These are phyloP conservation scores for Golubevia sp. DNA, from an alignment of 1,284 basidiomycete species.

Conservation along the genomic window DNA sequence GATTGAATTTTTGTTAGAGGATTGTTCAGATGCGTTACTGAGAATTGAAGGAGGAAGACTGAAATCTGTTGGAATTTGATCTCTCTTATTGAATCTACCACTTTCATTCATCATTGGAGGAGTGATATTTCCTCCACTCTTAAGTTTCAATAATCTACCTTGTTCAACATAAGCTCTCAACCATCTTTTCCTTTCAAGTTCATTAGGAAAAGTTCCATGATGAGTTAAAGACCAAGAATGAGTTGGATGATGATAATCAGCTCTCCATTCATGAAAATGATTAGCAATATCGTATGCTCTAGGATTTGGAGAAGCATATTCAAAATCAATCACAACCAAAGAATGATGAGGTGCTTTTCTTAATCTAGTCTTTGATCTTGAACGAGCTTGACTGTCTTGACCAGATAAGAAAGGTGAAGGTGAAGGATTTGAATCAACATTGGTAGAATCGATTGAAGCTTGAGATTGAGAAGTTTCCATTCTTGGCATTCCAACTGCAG, in stretches of 20 bases:
- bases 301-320: constrained; percentile 40
- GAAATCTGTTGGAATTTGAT: neutral
- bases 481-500: neutral
- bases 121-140: no score
- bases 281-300: constrained; percentile 55
- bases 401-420: no score
- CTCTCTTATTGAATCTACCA: no score
- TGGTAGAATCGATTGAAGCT: no score
- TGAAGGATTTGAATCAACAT: no score
- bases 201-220: constrained; percentile 44
- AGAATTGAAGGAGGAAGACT: neutral
- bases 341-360: constrained; percentile 38
- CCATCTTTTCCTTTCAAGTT: constrained; percentile 45
- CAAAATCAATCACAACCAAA: constrained; percentile 50
- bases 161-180: constrained; percentile 56
- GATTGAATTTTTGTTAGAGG: no score
- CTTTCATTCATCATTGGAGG: no score
- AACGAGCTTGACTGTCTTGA: neutral
- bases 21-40: no score
- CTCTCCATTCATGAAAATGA: constrained; percentile 56
- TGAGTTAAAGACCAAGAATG: constrained; percentile 40
- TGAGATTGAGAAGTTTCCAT: neutral
- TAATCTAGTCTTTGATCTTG: constrained; percentile 20
- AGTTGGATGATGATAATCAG: constrained; percentile 45
- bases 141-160: constrained; percentile 24